These are phyloP conservation scores for Coemansia sp. DNA, from an alignment of 192 early-diverging fungal genomes.

Conservation along the genomic window DNA sequence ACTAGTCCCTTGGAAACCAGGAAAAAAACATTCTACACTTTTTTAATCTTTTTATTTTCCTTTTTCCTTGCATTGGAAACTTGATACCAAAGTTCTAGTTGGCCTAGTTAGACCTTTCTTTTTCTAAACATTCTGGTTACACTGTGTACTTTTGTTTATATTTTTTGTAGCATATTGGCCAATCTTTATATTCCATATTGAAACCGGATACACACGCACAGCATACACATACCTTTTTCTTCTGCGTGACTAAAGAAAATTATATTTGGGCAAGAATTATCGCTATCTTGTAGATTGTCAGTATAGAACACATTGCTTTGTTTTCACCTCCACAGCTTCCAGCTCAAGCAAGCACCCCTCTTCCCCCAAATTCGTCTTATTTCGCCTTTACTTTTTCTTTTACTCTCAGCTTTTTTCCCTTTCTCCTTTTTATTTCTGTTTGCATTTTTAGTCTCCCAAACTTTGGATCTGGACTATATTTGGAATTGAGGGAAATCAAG, in stretches of 20 bases:
- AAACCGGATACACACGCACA: not conserved
- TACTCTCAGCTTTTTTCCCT: too few species aligned
- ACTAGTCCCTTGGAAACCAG: slow-evolving; percentile 3
- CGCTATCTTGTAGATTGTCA: not conserved
- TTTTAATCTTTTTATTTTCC: slow-evolving; percentile 1
- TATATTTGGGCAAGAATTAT: too few species aligned
- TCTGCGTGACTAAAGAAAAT: not conserved
- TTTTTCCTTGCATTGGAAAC: slow-evolving; percentile 9
- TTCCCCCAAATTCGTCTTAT: too few species aligned
- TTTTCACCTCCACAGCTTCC: not conserved
- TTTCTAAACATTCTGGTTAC: slow-evolving; percentile 5
- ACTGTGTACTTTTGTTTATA: not conserved
- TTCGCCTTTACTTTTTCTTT: too few species aligned
- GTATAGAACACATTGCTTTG: not conserved
- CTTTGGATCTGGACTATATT: slow-evolving; percentile 4
- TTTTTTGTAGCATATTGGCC: slow-evolving; percentile 8
- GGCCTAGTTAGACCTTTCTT: not conserved
- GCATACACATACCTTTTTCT: not conserved
- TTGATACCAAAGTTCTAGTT: not conserved
- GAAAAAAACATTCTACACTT: not conserved
- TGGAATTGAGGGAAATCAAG: not conserved
- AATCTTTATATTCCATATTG: not conserved
- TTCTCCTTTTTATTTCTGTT: not conserved
- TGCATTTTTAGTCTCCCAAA: not conserved
- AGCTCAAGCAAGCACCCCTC: not conserved